Evolutionary conservation across 2,329 filamentous ascomycete species (phyloP).

Genomic region (Fusarium sp.): DNA sequence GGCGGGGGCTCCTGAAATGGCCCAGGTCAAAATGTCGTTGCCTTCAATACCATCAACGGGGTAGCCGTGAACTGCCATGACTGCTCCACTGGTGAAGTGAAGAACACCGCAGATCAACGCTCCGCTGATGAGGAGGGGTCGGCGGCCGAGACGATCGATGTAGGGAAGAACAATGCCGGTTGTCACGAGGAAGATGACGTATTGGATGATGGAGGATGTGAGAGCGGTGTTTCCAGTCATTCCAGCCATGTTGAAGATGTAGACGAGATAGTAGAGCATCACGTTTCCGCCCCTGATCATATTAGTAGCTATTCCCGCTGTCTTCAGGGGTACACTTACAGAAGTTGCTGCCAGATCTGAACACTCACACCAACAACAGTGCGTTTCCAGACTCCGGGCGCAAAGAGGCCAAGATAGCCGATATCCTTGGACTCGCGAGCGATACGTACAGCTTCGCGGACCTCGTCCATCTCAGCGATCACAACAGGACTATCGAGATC

Average conservation of each 20-base stretch:
- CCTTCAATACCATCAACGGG: slow-evolving; percentile 54
- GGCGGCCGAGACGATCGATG: slow-evolving; percentile 60
- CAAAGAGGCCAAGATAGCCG: slow-evolving; percentile 56
- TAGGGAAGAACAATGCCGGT: slow-evolving; percentile 59
- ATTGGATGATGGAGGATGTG: slow-evolving; percentile 63
- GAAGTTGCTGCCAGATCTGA: slow-evolving; percentile 63
- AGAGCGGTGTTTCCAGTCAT: slow-evolving; percentile 54
- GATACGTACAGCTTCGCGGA: slow-evolving; percentile 52
- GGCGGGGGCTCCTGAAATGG: slow-evolving; percentile 54
- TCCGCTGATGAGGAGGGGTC: slow-evolving; percentile 57
- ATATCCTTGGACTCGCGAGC: slow-evolving; percentile 50
- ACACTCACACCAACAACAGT: slow-evolving; percentile 61
- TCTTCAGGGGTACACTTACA: slow-evolving; percentile 35
- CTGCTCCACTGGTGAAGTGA: slow-evolving; percentile 58
- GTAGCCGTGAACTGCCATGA: slow-evolving; percentile 60
- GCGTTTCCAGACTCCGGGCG: slow-evolving; percentile 58
- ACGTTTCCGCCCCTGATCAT: slow-evolving; percentile 57
- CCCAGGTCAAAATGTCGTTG: slow-evolving; percentile 58
- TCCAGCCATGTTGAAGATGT: slow-evolving; percentile 69
- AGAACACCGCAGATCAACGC: slow-evolving; percentile 55
- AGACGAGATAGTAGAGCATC: slow-evolving; percentile 69
- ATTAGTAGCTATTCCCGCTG: neutral
- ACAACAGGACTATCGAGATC: slow-evolving; percentile 63
- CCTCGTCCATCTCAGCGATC: slow-evolving; percentile 65
- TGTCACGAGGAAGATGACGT: slow-evolving; percentile 64